These are phyloP conservation scores for Coprinellus micaceus DNA, from an alignment of 768 basidiomycete genomes.

Conservation along the genomic window DNA sequence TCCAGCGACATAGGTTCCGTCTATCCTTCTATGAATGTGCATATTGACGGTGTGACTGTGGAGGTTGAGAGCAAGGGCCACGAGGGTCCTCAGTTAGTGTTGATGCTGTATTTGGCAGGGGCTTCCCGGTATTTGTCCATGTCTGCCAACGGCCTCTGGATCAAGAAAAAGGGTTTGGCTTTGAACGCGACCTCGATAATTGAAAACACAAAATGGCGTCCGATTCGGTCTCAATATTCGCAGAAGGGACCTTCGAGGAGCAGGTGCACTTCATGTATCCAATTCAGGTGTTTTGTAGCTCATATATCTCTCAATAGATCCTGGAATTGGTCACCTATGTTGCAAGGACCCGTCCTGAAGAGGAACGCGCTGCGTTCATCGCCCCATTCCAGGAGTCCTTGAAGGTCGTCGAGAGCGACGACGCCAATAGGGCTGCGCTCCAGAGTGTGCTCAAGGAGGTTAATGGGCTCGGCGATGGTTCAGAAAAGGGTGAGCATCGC, in stretches of 20 bases:
- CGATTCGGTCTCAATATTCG: conserved; percentile 81
- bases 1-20: no score
- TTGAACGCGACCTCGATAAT: no score
- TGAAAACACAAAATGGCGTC: conserved; percentile 47
- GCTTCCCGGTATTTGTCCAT: not conserved
- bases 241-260: conserved; percentile 86
- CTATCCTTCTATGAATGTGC: no score
- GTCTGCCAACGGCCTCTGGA: not conserved
- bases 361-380: conserved; percentile 58
- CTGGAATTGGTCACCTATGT: conserved; percentile 77
- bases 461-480: conserved; percentile 70
- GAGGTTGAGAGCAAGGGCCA: no score
- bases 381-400: conserved; percentile 65
- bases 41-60: not conserved
- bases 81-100: no score
- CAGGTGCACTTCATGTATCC: conserved; percentile 46
- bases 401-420: conserved; percentile 49
- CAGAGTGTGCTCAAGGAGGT: conserved; percentile 57
- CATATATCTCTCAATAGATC: conserved; percentile 43
- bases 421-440: conserved; percentile 52
- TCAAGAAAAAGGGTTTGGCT: conserved; percentile 4
- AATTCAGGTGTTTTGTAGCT: conserved; percentile 6
- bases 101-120: no score
- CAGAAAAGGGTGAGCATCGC: conserved; percentile 60
- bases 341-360: conserved; percentile 61